A percentile compares a stretch with the other conserved stretches of the same genome.
Conservation (phyloP, 1,139 yeast genomes). For the Kazachstania sp. region DNA sequence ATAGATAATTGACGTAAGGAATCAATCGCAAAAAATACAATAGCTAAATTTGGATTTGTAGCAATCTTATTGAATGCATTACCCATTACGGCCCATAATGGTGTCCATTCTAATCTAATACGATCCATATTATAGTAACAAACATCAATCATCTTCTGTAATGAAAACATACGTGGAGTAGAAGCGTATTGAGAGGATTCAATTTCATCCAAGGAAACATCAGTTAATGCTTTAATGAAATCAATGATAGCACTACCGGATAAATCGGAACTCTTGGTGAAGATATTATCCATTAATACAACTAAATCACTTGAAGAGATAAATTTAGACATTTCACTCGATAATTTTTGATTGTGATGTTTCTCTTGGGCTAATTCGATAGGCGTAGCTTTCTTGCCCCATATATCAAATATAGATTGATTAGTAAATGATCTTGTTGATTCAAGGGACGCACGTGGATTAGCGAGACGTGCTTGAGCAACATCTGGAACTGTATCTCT, state of each 20-base stretch:
- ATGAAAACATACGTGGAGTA: conserved; percentile 82
- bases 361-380: conserved; percentile 42
- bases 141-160: conserved; percentile 93
- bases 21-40: conserved; percentile 86
- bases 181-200: conserved; percentile 75
- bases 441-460: conserved; percentile 48
- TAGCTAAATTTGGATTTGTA: conserved; percentile 61
- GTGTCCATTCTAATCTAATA: conserved; percentile 94
- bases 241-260: conserved; percentile 78
- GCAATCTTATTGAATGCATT: conserved; percentile 82
- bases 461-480: conserved; percentile 50
- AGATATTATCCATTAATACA: conserved; percentile 79
- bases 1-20: conserved; percentile 87
- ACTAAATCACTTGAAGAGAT: conserved; percentile 69
- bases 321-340: conserved; percentile 49
- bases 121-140: conserved; percentile 96
- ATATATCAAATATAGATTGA: conserved; percentile 31
- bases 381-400: conserved; percentile 40
- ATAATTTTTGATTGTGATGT: conserved; percentile 42
- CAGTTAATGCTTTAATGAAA: conserved; percentile 79
- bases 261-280: conserved; percentile 71
- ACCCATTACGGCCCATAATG: conserved; percentile 90
- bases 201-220: conserved; percentile 84
- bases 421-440: conserved; percentile 32
- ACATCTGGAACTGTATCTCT: conserved; percentile 83